These are phyloP conservation scores for Penicillium ucsense DNA, from an alignment of 495 filamentous ascomycete genomes.

Conservation along the genomic window DNA sequence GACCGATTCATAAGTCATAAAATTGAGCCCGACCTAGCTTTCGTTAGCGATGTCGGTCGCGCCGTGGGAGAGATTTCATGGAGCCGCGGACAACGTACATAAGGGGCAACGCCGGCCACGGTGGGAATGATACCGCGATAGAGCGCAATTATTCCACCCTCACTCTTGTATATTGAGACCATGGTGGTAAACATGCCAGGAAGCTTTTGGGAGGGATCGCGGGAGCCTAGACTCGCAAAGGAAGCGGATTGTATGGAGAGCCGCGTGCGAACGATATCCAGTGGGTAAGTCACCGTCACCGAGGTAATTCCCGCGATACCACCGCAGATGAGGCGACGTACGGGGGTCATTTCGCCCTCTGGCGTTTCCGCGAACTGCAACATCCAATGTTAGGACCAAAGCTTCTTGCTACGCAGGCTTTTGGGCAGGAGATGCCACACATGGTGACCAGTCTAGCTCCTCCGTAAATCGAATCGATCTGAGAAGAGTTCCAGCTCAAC, in stretches of 20 bases:
- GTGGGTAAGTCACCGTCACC: slow-evolving; percentile 69
- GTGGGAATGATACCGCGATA: slow-evolving; percentile 93
- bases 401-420: too few relatives aligned
- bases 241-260: slow-evolving; percentile 95
- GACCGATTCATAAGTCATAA: slow-evolving; percentile 92
- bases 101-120: slow-evolving; percentile 89
- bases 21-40: slow-evolving; percentile 81
- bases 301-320: slow-evolving; percentile 90
- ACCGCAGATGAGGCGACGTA: slow-evolving; percentile 70
- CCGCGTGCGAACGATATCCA: slow-evolving; percentile 92
- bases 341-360: slow-evolving; percentile 54
- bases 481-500: too few relatives aligned
- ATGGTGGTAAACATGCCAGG: slow-evolving; percentile 92
- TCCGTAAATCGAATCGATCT: too few relatives aligned
- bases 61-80: not conserved
- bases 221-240: slow-evolving; percentile 60
- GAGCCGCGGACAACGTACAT: slow-evolving; percentile 46
- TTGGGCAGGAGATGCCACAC: too few relatives aligned
- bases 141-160: slow-evolving; percentile 73
- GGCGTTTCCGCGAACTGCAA: slow-evolving; percentile 70
- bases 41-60: not conserved
- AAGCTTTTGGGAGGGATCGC: slow-evolving; percentile 42
- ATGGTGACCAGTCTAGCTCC: too few relatives aligned
- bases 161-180: slow-evolving; percentile 74
- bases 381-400: not conserved